Evolutionary conservation across 345 rosid species (phyloP).

Genomic region (Clarkia xantiana): DNA sequence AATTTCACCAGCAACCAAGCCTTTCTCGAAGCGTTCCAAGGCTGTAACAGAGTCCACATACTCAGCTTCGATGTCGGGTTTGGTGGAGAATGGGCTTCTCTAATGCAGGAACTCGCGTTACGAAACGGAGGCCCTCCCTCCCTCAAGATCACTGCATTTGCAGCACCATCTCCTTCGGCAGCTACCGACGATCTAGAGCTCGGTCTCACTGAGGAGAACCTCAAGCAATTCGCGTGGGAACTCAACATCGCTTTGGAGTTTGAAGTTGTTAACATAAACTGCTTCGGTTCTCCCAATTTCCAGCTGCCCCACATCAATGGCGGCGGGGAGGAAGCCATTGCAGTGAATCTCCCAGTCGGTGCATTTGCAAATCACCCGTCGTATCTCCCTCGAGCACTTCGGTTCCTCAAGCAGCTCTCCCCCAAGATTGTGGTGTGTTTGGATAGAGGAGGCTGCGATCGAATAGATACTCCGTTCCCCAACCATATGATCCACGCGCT

Average conservation of each 20-base stretch:
- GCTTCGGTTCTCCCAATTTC: constrained; percentile 26
- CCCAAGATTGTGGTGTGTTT: constrained; percentile 71
- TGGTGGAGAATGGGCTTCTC: constrained; percentile 91
- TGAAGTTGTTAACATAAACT: constrained; percentile 45
- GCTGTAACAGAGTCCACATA: constrained; percentile 53
- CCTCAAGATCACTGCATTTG: constrained; percentile 56
- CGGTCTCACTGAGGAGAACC: constrained; percentile 54
- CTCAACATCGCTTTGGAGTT: constrained; percentile 54
- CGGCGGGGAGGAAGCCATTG: constrained; percentile 54
- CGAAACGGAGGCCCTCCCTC: constrained; percentile 39
- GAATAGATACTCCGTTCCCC: constrained; percentile 62
- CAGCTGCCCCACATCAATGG: constrained; percentile 15
- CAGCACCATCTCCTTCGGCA: constrained; percentile 22
- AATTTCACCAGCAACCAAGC: constrained; percentile 86
- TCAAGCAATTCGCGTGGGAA: constrained; percentile 58
- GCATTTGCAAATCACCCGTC: constrained; percentile 44
- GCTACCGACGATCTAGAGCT: constrained; percentile 49
- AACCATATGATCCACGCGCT: constrained; percentile 63
- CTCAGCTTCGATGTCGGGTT: constrained; percentile 76
- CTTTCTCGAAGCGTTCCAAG: constrained; percentile 51
- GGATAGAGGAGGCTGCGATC: constrained; percentile 60
- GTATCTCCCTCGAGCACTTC: constrained; percentile 39
- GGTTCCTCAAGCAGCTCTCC: constrained; percentile 57
- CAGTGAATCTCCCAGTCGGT: constrained; percentile 57
- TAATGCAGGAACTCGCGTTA: constrained; percentile 78